These are phyloP conservation scores for Baorangia bicolor DNA, from an alignment of 768 basidiomycete species.

Conservation along the genomic window DNA sequence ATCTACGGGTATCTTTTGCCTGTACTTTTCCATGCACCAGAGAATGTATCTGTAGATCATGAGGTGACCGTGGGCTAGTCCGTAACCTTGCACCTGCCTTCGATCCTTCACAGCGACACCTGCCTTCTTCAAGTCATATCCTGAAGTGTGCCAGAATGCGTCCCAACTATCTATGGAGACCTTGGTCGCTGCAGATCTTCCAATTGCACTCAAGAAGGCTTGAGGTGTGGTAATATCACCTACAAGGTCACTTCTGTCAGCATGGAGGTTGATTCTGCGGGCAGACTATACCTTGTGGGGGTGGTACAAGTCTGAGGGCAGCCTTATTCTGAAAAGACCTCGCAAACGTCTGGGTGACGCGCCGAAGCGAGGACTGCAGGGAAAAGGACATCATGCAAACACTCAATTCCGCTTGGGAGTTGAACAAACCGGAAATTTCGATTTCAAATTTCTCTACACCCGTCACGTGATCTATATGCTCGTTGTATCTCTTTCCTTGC, in stretches of 20 bases:
- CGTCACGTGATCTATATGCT: slow-evolving; percentile 24
- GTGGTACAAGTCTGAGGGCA: slow-evolving; percentile 19
- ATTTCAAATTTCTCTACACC: neutral
- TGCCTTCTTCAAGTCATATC: slow-evolving; percentile 58
- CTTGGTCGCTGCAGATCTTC: slow-evolving; percentile 66
- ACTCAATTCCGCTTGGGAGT: neutral
- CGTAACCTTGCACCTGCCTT: slow-evolving; percentile 46
- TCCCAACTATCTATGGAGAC: slow-evolving; percentile 67
- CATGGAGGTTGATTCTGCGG: neutral
- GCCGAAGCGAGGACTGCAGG: slow-evolving; percentile 19
- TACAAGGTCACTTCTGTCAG: slow-evolving; percentile 25
- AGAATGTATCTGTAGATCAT: slow-evolving; percentile 63
- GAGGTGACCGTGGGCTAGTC: neutral
- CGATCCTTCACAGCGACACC: slow-evolving; percentile 69
- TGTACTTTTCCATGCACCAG: slow-evolving; percentile 84
- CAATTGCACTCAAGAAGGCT: slow-evolving; percentile 73
- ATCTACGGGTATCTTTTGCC: slow-evolving; percentile 50
- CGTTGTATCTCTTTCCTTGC: neutral
- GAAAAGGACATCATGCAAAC: slow-evolving; percentile 21
- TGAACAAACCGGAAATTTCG: neutral
- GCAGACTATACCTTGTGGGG: slow-evolving; percentile 22
- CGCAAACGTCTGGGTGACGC: slow-evolving; percentile 16
- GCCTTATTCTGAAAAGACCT: slow-evolving; percentile 35
- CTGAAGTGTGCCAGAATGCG: slow-evolving; percentile 63
- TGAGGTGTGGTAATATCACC: slow-evolving; percentile 54